phyloP scores from a whole-genome alignment of 2,329 filamentous ascomycete species.

The Beauveria bassiana region DNA sequence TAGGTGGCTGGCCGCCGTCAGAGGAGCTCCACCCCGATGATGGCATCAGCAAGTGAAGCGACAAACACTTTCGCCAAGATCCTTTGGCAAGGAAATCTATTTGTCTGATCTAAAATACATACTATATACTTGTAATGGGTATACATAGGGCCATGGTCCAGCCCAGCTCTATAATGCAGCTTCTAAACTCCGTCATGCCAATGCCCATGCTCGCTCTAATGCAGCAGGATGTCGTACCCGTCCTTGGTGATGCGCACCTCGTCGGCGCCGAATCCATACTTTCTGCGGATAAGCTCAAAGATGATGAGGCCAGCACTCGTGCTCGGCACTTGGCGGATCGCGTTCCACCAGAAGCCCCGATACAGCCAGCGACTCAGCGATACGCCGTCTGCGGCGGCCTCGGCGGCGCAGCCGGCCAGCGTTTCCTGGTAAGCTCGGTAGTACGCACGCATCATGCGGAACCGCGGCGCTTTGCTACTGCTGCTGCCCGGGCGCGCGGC shows the following conservation, averaged over 20 bases:
- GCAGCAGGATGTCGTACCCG: conserved; percentile 63
- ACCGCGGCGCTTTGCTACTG: conserved; percentile 25
- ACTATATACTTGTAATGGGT: background rate
- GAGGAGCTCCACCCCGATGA: background rate
- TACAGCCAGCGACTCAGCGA: conserved; percentile 59
- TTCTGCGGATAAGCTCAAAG: conserved; percentile 67
- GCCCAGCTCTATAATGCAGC: background rate
- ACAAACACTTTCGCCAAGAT: background rate
- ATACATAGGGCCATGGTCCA: background rate
- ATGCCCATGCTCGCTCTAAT: conserved; percentile 18
- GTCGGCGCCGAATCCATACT: conserved; percentile 58
- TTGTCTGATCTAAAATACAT: background rate
- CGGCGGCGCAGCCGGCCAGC: conserved; percentile 48
- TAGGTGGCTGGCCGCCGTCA: background rate
- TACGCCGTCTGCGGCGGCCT: conserved; percentile 49
- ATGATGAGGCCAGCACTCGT: conserved; percentile 72
- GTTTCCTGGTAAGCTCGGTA: conserved; percentile 66
- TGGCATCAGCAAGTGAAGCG: background rate
- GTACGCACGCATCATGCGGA: conserved; percentile 55
- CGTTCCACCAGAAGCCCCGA: conserved; percentile 63
- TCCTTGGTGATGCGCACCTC: conserved; percentile 59
- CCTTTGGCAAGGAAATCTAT: background rate
- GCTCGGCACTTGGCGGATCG: conserved; percentile 66
- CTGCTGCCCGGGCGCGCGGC: conserved; percentile 22
- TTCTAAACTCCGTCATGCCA: background rate